Base-by-base conservation (phyloP, 2,329 filamentous ascomycete genomes). In the Ramichloridium luteum region DNA sequence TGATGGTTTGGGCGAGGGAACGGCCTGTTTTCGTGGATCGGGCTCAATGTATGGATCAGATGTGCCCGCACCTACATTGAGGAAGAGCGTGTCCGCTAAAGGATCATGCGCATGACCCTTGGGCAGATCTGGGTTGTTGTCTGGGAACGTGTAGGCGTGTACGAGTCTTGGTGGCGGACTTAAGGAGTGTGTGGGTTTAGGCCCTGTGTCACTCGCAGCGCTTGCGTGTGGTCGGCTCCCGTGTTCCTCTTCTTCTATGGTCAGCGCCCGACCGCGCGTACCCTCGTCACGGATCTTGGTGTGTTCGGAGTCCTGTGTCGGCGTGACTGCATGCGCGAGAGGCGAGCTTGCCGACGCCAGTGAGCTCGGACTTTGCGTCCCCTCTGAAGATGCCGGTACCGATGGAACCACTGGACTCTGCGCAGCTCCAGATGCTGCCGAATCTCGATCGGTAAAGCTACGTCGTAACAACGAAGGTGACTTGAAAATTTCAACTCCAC, bases 61-160 rank as follows among this genome's bases (percentile, higher is more conserved):
- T 17, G 48, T 48, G 18, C 77, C 76, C 1, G 74, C 72, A 11
- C 84, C 84, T 41, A 94, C 85, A 35, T 79, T 77, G 6, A 94
- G 68, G 51, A 79, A 80, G 0, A 78, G 62, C 1, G 74, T 71
- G 32, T 77, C 74, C 38, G 77, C 70, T 5, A 75, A 57, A 0
- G 71, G 68, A 43, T 81, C 71, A 38, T 75, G 72, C 2, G 72
- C 74, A 37, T 80, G 70, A 13, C 73, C 70, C 49, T 73, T 74
- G 14, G 66, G 65, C 11, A 39, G 37, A 15, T 51, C 46, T 23
- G 8, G 8, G n/a, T 8, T 8, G 14, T 50, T 43, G 4, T 41
- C 30, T 1, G 41, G 53, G 50, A 43, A 57, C 50, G 28, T 55
- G 54, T 15, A 46, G 32, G 48, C 50, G 48, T 33, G 46, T 50